Evolutionary conservation across 768 basidiomycete genomes (phyloP).

Genomic region (Gyrodon lividus): DNA sequence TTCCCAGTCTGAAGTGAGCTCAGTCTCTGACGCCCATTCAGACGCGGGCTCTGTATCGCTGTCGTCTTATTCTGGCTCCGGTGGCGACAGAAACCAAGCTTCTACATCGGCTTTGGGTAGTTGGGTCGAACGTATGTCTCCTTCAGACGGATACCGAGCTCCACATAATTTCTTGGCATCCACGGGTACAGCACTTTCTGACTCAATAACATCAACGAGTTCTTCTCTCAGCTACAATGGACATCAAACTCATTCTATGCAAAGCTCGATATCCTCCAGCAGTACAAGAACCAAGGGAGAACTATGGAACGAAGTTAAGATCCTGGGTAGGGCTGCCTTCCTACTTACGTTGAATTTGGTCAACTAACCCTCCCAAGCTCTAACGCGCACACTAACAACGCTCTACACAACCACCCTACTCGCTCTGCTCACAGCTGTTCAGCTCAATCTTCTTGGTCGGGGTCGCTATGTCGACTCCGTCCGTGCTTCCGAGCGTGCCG

Average conservation of each 20-base stretch:
- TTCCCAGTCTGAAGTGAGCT: conserved; percentile 38
- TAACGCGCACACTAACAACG: conserved; percentile 84
- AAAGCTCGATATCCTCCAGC: conserved; percentile 8
- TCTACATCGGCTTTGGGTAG: conserved; percentile 36
- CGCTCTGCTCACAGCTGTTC: conserved; percentile 80
- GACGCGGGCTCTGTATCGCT: conserved; percentile 43
- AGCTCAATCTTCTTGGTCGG: conserved; percentile 83
- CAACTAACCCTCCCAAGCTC: conserved; percentile 46
- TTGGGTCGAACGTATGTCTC: conserved; percentile 45
- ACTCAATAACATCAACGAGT: conserved; percentile 39
- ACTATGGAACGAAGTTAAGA: conserved; percentile 92
- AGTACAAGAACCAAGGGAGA: conserved; percentile 64
- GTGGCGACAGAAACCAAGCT: conserved; percentile 37
- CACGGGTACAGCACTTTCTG: conserved; percentile 32
- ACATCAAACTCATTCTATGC: not conserved
- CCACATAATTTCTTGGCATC: conserved; percentile 12
- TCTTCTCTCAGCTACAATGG: conserved; percentile 32
- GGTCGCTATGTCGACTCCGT: conserved; percentile 75
- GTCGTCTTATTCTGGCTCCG: conserved; percentile 39
- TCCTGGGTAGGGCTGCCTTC: conserved; percentile 56
- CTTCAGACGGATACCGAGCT: conserved; percentile 6
- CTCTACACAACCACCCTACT: conserved; percentile 86
- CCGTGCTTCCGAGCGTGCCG: conserved; percentile 57
- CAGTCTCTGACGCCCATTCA: conserved; percentile 40
- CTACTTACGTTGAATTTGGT: not conserved